Base-by-base conservation (phyloP, 495 filamentous ascomycete genomes). In the Penicillium odoratum region DNA sequence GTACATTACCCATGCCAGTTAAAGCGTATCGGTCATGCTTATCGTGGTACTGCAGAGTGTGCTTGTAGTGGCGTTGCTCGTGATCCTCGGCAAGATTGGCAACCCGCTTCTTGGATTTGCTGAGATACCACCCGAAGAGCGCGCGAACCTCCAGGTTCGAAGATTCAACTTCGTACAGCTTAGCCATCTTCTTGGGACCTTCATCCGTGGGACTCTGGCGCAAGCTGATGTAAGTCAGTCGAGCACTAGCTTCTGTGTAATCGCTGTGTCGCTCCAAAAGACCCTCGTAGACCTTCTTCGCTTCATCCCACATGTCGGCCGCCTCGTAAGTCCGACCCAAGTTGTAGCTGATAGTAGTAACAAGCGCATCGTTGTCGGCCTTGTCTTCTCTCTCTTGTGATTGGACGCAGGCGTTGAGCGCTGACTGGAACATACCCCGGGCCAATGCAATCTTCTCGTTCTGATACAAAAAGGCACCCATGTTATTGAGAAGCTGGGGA, bases 1-100 rank as follows among this genome's bases (percentile, higher is more conserved):
- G 89, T 48, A 98, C 72, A 72, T 98, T 98, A 18, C 94, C 94
- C 94, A 98, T 98, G 6, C 89, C 93, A 10, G 92, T 91, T 33
- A 98, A 77, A 5, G 94, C 88, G 70, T 98, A 98, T 13, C 90
- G 85, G 65, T 98, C 94, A 69, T 98, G 94, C 78, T 98, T 98
- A 72, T 98, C 92, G 69, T 91, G 88, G 61, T 92, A 83, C 68
- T 97, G 92, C 16, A 98, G 79, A 1, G 92, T 96, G 66, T 98
- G 92, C 74, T 98, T 98, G 78, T 93, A 93, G 67, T 97, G 92
- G 5, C 92, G 85, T 62, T 95, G 85, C 70, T 98, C 94, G 26
- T 83, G 87, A 62, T 98, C 94, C 56, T 98, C 95, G 11, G 84
- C 85, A 49, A 97, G 80, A 65, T 95, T 93, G 47, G 83, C 73